A percentile compares a stretch with the other conserved stretches of the same genome.
Conservation (phyloP, 345 rosid genomes). For the Linum usitatissimum region DNA sequence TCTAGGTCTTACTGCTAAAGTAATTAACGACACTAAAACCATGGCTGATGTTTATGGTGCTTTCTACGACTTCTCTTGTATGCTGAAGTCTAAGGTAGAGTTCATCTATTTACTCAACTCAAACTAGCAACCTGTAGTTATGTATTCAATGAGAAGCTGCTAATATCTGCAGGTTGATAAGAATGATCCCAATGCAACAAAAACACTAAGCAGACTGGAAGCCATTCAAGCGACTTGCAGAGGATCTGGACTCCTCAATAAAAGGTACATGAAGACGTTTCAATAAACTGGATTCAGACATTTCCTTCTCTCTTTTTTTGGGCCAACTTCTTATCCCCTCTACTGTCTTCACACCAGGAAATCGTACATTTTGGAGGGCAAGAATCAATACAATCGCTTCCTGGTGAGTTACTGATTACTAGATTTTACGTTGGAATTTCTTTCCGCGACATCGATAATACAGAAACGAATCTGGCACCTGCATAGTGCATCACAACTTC, state of each 20-base stretch:
- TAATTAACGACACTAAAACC: conserved; percentile 62
- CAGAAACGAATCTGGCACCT: too few species aligned
- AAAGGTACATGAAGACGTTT: conserved; percentile 32
- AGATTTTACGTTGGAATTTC: not conserved
- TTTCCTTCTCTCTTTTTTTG: not conserved
- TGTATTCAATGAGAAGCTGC: not conserved
- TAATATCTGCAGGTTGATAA: conserved; percentile 39
- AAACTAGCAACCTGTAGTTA: not conserved
- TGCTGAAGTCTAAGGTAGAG: not conserved
- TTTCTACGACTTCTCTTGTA: conserved; percentile 23
- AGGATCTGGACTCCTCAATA: conserved; percentile 43
- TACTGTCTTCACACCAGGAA: conserved; percentile 28
- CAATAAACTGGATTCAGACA: not conserved
- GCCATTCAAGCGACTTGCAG: conserved; percentile 51
- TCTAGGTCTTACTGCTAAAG: conserved; percentile 85
- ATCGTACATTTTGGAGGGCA: conserved; percentile 29
- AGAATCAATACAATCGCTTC: not conserved
- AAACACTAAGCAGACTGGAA: conserved; percentile 50
- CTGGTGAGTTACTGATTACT: not conserved
- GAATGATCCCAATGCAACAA: conserved; percentile 61
- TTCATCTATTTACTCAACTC: not conserved
- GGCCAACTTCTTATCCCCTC: conserved; percentile 6
- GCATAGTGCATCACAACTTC: not conserved
- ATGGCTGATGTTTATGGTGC: conserved; percentile 92
- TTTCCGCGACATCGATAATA: not conserved